These are phyloP conservation scores for Cystofilobasidium ferigula DNA, from an alignment of 768 basidiomycete species.

Conservation along the genomic window DNA sequence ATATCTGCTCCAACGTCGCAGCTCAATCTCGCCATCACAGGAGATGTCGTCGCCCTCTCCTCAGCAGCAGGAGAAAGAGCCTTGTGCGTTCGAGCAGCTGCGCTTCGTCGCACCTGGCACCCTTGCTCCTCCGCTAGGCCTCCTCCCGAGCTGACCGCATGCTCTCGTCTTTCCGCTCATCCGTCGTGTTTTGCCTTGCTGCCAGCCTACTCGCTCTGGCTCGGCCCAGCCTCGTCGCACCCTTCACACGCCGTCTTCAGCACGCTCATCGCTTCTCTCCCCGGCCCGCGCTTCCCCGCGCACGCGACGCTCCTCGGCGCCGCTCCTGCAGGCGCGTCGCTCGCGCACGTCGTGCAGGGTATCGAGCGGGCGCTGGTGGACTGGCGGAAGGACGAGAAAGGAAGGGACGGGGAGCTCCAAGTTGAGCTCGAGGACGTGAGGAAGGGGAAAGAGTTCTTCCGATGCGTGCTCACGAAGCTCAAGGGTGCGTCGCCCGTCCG, in stretches of 20 bases:
- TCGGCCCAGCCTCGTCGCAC: neutral
- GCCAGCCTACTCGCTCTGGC: slow-evolving; percentile 23
- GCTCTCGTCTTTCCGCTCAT: too few species aligned
- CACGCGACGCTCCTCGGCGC: slow-evolving; percentile 21
- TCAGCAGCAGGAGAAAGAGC: too few species aligned
- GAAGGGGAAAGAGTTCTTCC: slow-evolving; percentile 14
- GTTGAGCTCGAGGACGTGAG: slow-evolving; percentile 21
- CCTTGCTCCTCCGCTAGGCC: too few species aligned
- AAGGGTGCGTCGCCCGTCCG: neutral
- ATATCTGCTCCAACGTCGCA: too few species aligned
- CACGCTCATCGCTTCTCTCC: slow-evolving; percentile 13
- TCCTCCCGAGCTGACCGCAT: too few species aligned
- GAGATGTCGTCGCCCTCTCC: too few species aligned
- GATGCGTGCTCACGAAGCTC: slow-evolving; percentile 14
- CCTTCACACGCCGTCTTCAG: neutral
- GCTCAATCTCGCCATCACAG: too few species aligned
- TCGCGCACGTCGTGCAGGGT: neutral
- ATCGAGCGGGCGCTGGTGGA: neutral
- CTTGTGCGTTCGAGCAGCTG: too few species aligned
- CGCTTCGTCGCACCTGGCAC: too few species aligned
- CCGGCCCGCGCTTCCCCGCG: slow-evolving; percentile 13
- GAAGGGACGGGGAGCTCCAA: neutral
- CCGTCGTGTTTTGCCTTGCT: neutral
- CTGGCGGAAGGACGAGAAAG: neutral
- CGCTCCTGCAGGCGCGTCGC: slow-evolving; percentile 5